These are phyloP conservation scores for Sungouiozyma intestinalis DNA, from an alignment of 805 yeast genomes.

Conservation along the genomic window DNA sequence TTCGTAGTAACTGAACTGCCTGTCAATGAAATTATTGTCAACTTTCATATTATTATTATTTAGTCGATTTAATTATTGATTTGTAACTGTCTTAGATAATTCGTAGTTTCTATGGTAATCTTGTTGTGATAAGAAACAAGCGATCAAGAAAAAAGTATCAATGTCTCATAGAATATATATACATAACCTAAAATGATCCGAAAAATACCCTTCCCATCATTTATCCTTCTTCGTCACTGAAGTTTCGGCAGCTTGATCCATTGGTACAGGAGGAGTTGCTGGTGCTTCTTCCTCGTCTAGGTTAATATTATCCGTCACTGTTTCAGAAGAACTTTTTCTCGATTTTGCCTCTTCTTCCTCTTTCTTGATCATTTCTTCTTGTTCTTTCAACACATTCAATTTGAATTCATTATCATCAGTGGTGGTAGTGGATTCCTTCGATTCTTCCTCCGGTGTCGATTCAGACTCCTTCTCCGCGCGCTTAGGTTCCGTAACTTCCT, in stretches of 20 bases:
- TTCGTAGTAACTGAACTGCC: too few relatives aligned
- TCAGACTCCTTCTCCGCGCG: background rate
- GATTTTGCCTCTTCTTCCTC: constrained; percentile 71
- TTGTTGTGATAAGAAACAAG: too few relatives aligned
- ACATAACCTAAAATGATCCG: background rate
- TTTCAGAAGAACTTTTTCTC: constrained; percentile 17
- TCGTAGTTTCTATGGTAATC: too few relatives aligned
- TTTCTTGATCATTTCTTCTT: constrained; percentile 72
- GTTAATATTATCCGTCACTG: constrained; percentile 29
- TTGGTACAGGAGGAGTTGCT: constrained; percentile 7
- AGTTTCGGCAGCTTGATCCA: constrained; percentile 13
- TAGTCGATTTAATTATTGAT: too few relatives aligned
- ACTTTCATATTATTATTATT: too few relatives aligned
- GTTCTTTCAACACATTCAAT: constrained; percentile 65
- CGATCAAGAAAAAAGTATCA: background rate
- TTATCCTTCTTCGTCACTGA: background rate
- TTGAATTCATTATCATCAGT: constrained; percentile 46
- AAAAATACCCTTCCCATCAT: too few relatives aligned
- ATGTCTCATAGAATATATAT: background rate
- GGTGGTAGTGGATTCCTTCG: background rate
- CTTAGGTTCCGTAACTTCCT: background rate
- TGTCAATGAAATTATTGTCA: too few relatives aligned
- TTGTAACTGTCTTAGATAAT: background rate
- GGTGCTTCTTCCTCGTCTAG: constrained; percentile 31
- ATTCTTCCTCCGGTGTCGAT: constrained; percentile 3